Evolutionary conservation across 257 asterid species (phyloP), one percentile per base, ranked within the genome.

Genomic region (Lavandula angustifolia): DNA sequence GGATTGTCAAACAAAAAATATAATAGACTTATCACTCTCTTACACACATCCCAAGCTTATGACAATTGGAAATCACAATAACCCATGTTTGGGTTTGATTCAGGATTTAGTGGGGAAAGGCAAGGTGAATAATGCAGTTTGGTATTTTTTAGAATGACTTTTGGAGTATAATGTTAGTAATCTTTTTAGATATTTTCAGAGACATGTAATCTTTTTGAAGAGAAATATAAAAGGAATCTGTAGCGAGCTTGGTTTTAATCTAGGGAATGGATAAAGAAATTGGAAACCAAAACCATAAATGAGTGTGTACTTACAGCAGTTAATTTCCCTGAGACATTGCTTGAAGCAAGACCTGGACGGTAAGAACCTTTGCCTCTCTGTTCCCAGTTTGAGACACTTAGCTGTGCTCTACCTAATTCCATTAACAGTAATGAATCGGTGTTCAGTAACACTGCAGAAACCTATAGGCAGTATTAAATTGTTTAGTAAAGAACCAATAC

Each of bases 371-470:
- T 87, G 47, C 85, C 89, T 73, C 67, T 87, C 71, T 78, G 87
- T 75, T 87, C 96, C 96, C 89, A 86, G 64, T 77, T 86, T 52
- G 87, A 74, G 67, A 67, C 80, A 59, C 64, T 48, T 4, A 85
- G 70, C 29, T 79, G 80, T 37, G 79, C 37, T 79, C 87, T 80
- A 61, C 90, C 96, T 86, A 73, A 75, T 66, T 40, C 56, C 50
- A 62, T 27, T 65, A 49, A 74, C 59, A 54, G 63, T 60, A 68
- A 38, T 54, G 40, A 63, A 70, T 54, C 65, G 50, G 51, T 18
- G 38, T 55, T 62, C 16, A 75, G 27, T 37, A 61, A 37, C 22
- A 31, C 66, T 27, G 16, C 57, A 7, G 49, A 44, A 64, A 43
- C 64, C 8, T 44, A 17, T 40, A 10, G 40, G 54, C 46, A 61